Evolutionary conservation across 2,329 filamentous ascomycete genomes (phyloP).

Genomic region (Aspergillus tubingensis): DNA sequence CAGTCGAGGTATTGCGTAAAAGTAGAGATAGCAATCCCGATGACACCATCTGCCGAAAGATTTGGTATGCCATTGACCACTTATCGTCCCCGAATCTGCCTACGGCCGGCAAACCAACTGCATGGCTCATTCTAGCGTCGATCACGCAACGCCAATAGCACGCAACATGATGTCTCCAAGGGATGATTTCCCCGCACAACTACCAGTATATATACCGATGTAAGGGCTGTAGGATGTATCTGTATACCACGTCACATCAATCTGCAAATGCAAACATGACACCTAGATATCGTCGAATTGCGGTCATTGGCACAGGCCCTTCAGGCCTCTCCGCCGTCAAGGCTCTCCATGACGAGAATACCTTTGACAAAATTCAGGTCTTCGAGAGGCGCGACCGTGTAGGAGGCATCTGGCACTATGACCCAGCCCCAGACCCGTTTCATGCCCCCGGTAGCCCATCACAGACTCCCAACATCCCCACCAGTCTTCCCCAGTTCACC

Average conservation of each 20-base stretch:
- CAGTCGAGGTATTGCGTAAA: not conserved
- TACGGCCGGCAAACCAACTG: not conserved
- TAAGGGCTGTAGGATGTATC: not conserved
- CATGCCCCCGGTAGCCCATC: constrained; percentile 4
- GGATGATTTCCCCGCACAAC: not conserved
- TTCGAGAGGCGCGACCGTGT: constrained; percentile 35
- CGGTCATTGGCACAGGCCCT: constrained; percentile 14
- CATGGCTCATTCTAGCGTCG: not conserved
- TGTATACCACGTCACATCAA: too few species aligned
- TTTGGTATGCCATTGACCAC: not conserved
- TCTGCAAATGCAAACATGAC: not conserved
- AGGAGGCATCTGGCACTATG: constrained; percentile 36
- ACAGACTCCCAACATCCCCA: constrained; percentile 14
- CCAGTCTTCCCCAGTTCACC: constrained; percentile 21
- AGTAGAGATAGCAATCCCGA: not conserved
- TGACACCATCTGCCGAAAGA: not conserved
- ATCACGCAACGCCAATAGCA: not conserved
- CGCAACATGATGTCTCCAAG: not conserved
- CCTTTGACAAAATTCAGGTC: constrained; percentile 33
- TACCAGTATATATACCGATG: not conserved
- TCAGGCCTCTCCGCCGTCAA: constrained; percentile 8
- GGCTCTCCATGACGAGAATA: constrained; percentile 34
- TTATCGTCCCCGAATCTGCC: not conserved
- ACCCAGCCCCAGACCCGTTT: constrained; percentile 30
- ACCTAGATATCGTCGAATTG: constrained; percentile 9